Evolutionary conservation across 225 moss, liverwort and hornwort species (phyloP), one percentile per base, ranked within the genome.

Genomic region (Pleurozium schreberi): DNA sequence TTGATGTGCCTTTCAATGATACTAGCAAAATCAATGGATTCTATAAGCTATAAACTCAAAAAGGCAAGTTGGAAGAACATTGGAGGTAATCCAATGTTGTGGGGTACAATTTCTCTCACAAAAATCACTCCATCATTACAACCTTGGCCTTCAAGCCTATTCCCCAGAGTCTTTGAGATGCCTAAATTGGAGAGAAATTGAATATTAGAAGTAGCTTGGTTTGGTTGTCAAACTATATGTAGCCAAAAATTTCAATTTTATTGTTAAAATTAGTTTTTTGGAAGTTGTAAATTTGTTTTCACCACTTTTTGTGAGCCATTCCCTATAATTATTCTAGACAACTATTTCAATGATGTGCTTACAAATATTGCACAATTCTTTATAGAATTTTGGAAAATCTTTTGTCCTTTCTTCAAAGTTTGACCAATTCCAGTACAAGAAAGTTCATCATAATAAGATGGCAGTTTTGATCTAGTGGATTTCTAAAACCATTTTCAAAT

Each of bases 111-210:
- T 52, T 52, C 14, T 50, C 5, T 36, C 9, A 36, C 1, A 0
- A 76, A 34, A 52, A 52, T 36, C 34, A 76, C 22, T 76, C 76
- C 36, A 0, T 22, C 9, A 52, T 34, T 52, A 19, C n/a, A n/a
- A n/a, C 1, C 3, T 2, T 50, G 1, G 12, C 36, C 52, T 36
- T 52, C 5, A 36, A 76, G 5, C 36, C 13, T 52, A 34, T 22
- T 49, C 3, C 5, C 0, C 1, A 0, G 0, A 0, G 5, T 14
- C 5, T 1, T 22, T 0, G 14, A 77, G 8, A 15, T 38, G 38
- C 4, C 2, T 5, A 23, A 0, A 77, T 1, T 38, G 5, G 6
- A 2, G 1, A 15, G 14, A 34, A 55, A 38, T 55, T 38, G 2
- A 3, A 25, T 9, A 14, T 23, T 15, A 23, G 25, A 1, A 53